Base-by-base conservation (phyloP, 2,329 filamentous ascomycete genomes). In the Colletotrichum phormii region DNA sequence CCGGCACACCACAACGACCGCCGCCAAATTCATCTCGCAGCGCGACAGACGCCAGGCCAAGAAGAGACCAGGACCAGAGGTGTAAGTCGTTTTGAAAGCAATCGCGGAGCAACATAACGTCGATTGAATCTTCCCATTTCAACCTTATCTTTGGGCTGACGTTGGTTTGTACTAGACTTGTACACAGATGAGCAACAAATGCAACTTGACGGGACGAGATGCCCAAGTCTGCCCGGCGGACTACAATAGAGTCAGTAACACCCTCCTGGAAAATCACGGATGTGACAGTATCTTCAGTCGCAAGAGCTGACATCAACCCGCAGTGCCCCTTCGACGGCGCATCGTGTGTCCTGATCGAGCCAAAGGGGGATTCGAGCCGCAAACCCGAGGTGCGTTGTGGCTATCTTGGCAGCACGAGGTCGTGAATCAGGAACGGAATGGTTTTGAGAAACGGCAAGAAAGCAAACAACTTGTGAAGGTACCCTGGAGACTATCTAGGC, bases 141-240 rank as follows among this genome's bases (percentile, higher is more conserved):
- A 5, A 4, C 26, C 26, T 29, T 29, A 29, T 4, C 26, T 29
- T 8, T 24, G 12, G 7, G 18, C 46, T 65, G 54, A 69, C 15
- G 24, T 13, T 18, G 15, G n/a, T 9, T 5, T 11, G 12, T 31
- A 26, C 3, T 29, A 72, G 70, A 72, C 26, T 31, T 72, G 70
- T 46, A 70, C 55, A 18, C 70, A 72, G 37, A 72, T 61, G 70
- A 72, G 54, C 49, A 72, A 72, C 66, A 72, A 72, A 42, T 72
- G 70, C 55, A 68, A 65, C 35, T 37, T 72, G 24, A 46, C 54
- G 4, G 42, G 55, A 49, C 66, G 60, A 22, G 55, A 72, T 29
- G 66, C 68, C 49, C 70, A 65, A 46, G 60, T 72, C 9, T 72
- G 70, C 15, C 70, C 70, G 55, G 66, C 70, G 35, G 70, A 72